Base-by-base conservation (phyloP, 352 stramenopile species). In the Phytophthora podocarpi region DNA sequence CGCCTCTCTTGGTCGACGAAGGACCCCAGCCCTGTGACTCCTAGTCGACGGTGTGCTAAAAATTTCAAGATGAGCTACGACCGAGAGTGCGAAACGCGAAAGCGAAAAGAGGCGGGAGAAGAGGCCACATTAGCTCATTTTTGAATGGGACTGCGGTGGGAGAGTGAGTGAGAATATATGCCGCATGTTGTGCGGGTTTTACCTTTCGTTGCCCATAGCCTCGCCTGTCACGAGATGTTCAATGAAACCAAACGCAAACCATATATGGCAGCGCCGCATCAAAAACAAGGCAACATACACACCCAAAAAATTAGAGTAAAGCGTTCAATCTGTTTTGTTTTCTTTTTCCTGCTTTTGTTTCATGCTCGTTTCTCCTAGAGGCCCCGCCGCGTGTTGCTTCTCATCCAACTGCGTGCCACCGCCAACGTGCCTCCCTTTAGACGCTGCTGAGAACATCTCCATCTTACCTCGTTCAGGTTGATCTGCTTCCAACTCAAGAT, bases 351-450 rank as follows among this genome's bases (percentile, higher is more conserved):
- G 24, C 30, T 58, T 46, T 66, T 37, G 15, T 37, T 62, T 62
- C 61, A 59, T 58, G 60, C 46, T 64, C 31, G 36, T 59, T 58
- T 68, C 68, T 53, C 63, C 49, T 60, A 36, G 59, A 65, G 54
- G 34, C 35, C 34, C 34, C 32, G 15, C 50, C 51, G 36, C 53
- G 36, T 50, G 50, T 48, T 52, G 32, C 46, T 45, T 59, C 35
- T 56, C 46, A 67, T 70, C 47, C 54, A 64, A 62, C 39, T 52
- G 37, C 58, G 45, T 64, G 24, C 20, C 39, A 59, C 27, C 28
- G 37, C 35, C 59, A 45, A 57, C 37, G 30, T 48, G 30, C 55
- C 53, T 59, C 18, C 39, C 48, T 37, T 68, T 61, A 51, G 39
- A 72, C 54, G 35, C 51, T 49, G 51, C 41, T 68, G 48, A 59